Evolutionary conservation across 257 asterid genomes (phyloP).

Genomic region (Catharanthus roseus): DNA sequence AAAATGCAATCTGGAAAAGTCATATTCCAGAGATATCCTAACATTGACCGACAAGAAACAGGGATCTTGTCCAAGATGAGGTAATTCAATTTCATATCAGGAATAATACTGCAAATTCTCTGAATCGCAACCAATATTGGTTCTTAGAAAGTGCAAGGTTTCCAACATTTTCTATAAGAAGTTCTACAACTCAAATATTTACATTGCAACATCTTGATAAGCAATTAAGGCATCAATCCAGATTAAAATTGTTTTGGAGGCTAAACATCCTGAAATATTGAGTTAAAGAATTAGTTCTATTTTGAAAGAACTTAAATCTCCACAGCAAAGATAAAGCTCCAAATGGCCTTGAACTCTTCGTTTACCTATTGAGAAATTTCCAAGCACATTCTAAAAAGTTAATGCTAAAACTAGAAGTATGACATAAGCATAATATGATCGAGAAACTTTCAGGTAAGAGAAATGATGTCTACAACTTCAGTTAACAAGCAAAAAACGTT

Average conservation of each 20-base stretch:
- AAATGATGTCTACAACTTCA: not conserved
- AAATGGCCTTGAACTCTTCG: not conserved
- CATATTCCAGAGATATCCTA: not conserved
- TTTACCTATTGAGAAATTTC: not conserved
- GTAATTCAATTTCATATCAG: not conserved
- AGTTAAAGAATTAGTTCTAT: not conserved
- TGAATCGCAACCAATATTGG: not conserved
- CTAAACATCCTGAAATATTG: not conserved
- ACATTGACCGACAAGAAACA: not conserved
- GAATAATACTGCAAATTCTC: not conserved
- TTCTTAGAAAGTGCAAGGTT: not conserved
- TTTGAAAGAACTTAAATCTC: not conserved
- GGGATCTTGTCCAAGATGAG: not conserved
- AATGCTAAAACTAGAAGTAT: too few relatives aligned
- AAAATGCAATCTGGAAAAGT: not conserved
- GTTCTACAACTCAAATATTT: not conserved
- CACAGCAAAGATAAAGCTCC: not conserved
- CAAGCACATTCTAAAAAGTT: not conserved
- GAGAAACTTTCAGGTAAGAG: not conserved
- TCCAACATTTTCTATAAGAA: not conserved
- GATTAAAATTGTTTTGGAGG: not conserved
- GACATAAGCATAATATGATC: not conserved
- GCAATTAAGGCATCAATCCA: not conserved
- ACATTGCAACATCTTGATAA: not conserved
- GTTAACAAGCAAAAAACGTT: constrained; percentile 7